A percentile compares a stretch with the other conserved stretches of the same genome.
Conservation (phyloP, 164 flowering plant species). For the Warburgia ugandensis region DNA sequence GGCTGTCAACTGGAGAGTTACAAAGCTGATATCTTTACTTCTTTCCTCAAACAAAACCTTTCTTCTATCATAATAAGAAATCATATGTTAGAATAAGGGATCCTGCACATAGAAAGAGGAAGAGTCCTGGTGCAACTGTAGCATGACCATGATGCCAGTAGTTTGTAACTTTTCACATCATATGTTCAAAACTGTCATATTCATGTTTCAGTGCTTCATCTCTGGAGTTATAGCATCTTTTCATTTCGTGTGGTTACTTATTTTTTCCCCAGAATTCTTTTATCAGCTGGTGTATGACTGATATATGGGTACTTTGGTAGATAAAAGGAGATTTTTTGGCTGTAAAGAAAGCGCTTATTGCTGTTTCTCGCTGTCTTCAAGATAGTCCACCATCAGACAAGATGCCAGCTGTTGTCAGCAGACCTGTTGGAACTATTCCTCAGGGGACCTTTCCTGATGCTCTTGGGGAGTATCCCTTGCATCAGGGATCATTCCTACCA, state of each 20-base stretch:
- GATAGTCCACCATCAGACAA: constrained; percentile 34
- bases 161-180: too few relatives aligned
- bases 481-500: constrained; percentile 18
- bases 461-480: constrained; percentile 24
- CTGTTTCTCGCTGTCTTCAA: constrained; percentile 65
- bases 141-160: too few relatives aligned
- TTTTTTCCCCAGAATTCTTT: background rate
- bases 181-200: too few relatives aligned
- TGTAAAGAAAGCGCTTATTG: constrained; percentile 69
- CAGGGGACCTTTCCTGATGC: constrained; percentile 25
- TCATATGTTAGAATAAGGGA: too few relatives aligned
- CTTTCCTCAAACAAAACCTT: too few relatives aligned
- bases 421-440: constrained; percentile 14
- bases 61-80: too few relatives aligned
- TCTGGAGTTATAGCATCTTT: too few relatives aligned
- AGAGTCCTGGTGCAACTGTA: too few relatives aligned
- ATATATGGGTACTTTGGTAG: constrained; percentile 28
- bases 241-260: background rate
- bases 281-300: background rate
- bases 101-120: too few relatives aligned
- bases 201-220: too few relatives aligned
- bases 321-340: constrained; percentile 57
- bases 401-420: constrained; percentile 24
- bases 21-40: too few relatives aligned
- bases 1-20: too few relatives aligned